These are phyloP conservation scores for Coprinopsis strossmayeri DNA, from an alignment of 768 basidiomycete genomes.

Conservation along the genomic window DNA sequence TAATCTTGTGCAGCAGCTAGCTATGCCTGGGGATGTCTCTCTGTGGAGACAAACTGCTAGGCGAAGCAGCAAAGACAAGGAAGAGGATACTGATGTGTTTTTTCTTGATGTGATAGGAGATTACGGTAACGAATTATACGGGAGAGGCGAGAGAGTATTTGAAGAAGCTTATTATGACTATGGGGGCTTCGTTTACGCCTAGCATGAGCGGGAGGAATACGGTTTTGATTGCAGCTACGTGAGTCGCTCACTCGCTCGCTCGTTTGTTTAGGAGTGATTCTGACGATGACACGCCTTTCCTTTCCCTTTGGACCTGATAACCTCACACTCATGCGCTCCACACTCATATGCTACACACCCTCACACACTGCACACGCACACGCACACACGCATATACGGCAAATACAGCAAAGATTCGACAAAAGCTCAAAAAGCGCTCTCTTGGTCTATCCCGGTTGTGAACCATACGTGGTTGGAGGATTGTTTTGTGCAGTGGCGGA, in stretches of 20 bases:
- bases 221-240: constrained; percentile 81
- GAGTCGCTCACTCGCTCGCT: constrained; percentile 21
- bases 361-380: no score
- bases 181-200: constrained; percentile 79
- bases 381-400: constrained; percentile 4
- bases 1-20: no score
- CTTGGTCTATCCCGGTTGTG: constrained; percentile 82
- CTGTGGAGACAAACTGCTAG: no score
- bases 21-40: no score
- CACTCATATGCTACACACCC: neutral
- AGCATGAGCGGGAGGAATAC: constrained; percentile 76
- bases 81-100: neutral
- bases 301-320: neutral
- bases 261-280: neutral
- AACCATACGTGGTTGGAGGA: constrained; percentile 93
- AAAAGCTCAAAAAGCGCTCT: constrained; percentile 67
- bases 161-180: constrained; percentile 67
- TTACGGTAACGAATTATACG: constrained; percentile 86
- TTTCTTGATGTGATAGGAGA: constrained; percentile 36
- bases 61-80: neutral
- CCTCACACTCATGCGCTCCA: neutral
- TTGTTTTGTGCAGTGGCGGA: constrained; percentile 76
- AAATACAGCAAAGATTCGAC: constrained; percentile 31
- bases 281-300: neutral
- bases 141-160: constrained; percentile 85